phyloP scores from a whole-genome alignment of 495 filamentous ascomycete species.

The Pyrenopolyporus hunteri region DNA sequence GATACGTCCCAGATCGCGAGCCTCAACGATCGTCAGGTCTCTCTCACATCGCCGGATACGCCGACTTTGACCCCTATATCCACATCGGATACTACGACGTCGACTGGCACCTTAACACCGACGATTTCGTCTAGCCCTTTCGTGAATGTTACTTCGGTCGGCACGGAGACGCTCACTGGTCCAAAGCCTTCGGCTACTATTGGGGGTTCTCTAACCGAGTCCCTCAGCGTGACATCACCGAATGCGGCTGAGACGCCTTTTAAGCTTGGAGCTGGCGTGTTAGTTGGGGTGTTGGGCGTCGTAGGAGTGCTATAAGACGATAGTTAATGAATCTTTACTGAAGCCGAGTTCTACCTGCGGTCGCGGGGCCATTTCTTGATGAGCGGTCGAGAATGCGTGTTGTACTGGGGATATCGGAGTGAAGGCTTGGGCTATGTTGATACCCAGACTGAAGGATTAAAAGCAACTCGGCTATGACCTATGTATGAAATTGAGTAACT shows the following conservation, averaged over 20 bases:
- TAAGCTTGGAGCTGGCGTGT: conserved; percentile 30
- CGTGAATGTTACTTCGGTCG: conserved; percentile 3
- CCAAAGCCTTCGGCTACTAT: conserved; percentile 5
- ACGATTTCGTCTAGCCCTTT: conserved; percentile 6
- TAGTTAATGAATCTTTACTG: too few relatives aligned
- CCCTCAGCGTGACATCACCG: conserved; percentile 5
- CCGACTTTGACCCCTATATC: conserved; percentile 1
- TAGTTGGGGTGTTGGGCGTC: conserved; percentile 35
- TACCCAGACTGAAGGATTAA: too few relatives aligned
- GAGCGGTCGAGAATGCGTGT: too few relatives aligned
- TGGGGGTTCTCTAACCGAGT: conserved; percentile 10
- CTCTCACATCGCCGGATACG: conserved; percentile 12
- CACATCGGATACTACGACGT: neutral
- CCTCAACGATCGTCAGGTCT: conserved; percentile 1
- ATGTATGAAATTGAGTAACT: too few relatives aligned
- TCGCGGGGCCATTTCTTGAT: too few relatives aligned
- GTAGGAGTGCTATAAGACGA: conserved; percentile 34
- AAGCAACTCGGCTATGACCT: too few relatives aligned
- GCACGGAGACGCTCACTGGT: conserved; percentile 15
- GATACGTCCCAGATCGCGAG: conserved; percentile 3
- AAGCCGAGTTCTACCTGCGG: too few relatives aligned
- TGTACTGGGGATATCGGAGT: too few relatives aligned
- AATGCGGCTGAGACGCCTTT: conserved; percentile 31
- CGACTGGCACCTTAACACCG: neutral
- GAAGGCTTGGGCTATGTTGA: too few relatives aligned